A percentile compares a stretch with the other conserved stretches of the same genome.
These are phyloP conservation scores for Parathielavia hyrcaniae DNA, from an alignment of 495 filamentous ascomycete species.

Conservation along the genomic window DNA sequence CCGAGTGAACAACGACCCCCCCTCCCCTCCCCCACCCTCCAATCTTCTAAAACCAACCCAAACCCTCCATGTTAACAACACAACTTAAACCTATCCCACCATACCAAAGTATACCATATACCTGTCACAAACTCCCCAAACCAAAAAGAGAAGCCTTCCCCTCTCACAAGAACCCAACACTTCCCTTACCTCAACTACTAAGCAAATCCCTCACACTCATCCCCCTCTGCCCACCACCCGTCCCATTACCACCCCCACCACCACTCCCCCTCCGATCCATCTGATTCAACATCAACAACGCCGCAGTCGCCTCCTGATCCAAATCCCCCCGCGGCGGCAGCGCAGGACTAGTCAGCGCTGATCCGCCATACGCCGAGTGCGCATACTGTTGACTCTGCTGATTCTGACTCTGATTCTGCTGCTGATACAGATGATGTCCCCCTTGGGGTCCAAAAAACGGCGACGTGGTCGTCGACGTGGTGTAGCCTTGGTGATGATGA, in stretches of 20 bases:
- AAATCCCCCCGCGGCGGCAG: conserved; percentile 44
- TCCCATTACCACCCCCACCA: not conserved
- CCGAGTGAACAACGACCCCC: no score
- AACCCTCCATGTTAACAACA: no score
- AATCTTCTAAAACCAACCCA: no score
- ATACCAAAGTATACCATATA: no score
- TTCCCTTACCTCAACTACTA: conserved; percentile 45
- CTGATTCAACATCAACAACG: conserved; percentile 68
- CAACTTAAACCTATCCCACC: no score
- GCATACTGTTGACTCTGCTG: not conserved
- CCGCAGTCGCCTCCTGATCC: conserved; percentile 75
- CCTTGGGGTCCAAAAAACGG: conserved; percentile 42
- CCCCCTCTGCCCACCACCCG: conserved; percentile 37
- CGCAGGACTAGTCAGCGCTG: conserved; percentile 46
- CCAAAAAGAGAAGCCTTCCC: no score
- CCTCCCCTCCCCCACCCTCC: no score
- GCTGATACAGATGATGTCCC: conserved; percentile 21
- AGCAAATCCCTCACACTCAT: conserved; percentile 80
- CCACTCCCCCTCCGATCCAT: conserved; percentile 52
- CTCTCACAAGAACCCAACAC: no score
- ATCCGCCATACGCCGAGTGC: conserved; percentile 36
- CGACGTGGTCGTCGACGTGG: conserved; percentile 41
- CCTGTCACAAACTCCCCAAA: no score
- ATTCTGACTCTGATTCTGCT: not conserved
- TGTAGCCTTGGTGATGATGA: conserved; percentile 38